Evolutionary conservation across 2,329 filamentous ascomycete genomes (phyloP).

Genomic region (Pseudocercospora ulei): DNA sequence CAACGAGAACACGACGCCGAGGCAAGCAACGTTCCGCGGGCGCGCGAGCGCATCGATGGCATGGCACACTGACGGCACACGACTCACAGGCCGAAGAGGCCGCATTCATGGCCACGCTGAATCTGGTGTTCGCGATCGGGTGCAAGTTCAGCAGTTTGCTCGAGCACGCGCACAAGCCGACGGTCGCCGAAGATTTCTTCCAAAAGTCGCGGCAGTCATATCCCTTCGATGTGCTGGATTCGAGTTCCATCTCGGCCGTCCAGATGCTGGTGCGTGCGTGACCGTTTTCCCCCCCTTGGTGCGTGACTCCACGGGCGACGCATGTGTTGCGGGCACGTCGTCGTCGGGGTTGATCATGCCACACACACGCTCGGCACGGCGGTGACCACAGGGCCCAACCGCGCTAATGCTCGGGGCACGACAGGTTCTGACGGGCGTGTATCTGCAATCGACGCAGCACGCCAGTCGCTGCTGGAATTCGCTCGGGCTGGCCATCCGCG

Average conservation of each 20-base stretch:
- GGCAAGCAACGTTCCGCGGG: background rate
- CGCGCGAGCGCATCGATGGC: conserved; percentile 3
- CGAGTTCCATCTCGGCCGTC: conserved; percentile 22
- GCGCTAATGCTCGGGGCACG: too few relatives aligned
- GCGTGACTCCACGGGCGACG: too few relatives aligned
- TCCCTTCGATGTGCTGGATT: conserved; percentile 25
- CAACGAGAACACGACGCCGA: conserved; percentile 8
- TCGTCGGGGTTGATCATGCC: too few relatives aligned
- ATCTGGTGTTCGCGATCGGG: conserved; percentile 26
- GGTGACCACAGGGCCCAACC: too few relatives aligned
- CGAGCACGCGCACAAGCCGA: conserved; percentile 21
- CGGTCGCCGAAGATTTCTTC: conserved; percentile 27
- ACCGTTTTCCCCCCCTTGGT: too few relatives aligned
- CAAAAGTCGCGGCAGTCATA: conserved; percentile 25
- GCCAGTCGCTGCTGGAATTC: conserved; percentile 28
- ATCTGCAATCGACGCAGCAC: conserved; percentile 26
- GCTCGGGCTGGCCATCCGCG: conserved; percentile 44
- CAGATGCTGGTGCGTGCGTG: conserved; percentile 21
- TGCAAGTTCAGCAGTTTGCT: conserved; percentile 25
- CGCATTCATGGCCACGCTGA: conserved; percentile 24
- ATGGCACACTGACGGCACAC: too few relatives aligned
- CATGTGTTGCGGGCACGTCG: too few relatives aligned
- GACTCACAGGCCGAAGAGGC: conserved; percentile 24
- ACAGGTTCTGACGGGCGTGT: conserved; percentile 20
- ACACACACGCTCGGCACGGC: too few relatives aligned